These are phyloP conservation scores for Hanseniaspora meyeri DNA, from an alignment of 805 yeast genomes.

Conservation along the genomic window DNA sequence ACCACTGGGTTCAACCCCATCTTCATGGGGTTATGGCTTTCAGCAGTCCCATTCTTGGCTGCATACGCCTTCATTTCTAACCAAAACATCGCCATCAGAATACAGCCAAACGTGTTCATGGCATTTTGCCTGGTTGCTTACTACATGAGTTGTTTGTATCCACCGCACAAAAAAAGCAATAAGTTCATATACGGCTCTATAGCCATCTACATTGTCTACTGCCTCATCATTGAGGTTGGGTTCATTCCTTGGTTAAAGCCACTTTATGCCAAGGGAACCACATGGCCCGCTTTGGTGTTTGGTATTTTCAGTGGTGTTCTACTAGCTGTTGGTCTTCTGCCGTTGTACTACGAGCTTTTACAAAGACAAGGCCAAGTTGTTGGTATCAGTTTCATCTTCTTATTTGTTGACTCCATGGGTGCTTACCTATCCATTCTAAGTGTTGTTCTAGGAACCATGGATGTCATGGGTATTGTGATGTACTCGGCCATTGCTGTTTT, in stretches of 20 bases:
- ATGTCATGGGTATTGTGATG: slow-evolving; percentile 65
- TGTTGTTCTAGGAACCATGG: slow-evolving; percentile 49
- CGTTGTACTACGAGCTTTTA: slow-evolving; percentile 76
- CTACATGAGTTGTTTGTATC: slow-evolving; percentile 58
- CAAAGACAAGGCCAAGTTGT: slow-evolving; percentile 74
- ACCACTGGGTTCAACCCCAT: slow-evolving; percentile 80
- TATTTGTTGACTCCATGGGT: slow-evolving; percentile 65
- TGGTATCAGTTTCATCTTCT: slow-evolving; percentile 75
- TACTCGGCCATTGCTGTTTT: slow-evolving; percentile 61
- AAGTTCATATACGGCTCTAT: slow-evolving; percentile 17
- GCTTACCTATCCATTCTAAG: slow-evolving; percentile 67
- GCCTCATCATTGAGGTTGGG: slow-evolving; percentile 56
- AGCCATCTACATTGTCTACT: slow-evolving; percentile 25
- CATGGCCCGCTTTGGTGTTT: slow-evolving; percentile 70
- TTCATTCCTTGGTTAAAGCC: slow-evolving; percentile 59
- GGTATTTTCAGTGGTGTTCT: slow-evolving; percentile 71
- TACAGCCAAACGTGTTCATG: slow-evolving; percentile 81
- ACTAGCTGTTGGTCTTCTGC: slow-evolving; percentile 66
- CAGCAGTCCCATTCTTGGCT: slow-evolving; percentile 69
- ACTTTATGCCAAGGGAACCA: slow-evolving; percentile 35
- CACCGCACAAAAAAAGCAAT: slow-evolving; percentile 42
- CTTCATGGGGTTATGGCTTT: slow-evolving; percentile 78
- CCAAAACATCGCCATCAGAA: slow-evolving; percentile 62
- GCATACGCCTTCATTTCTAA: slow-evolving; percentile 66
- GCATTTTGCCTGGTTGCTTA: slow-evolving; percentile 55